Base-by-base conservation (phyloP, 768 basidiomycete genomes). In the Daedaleopsis sinensis region DNA sequence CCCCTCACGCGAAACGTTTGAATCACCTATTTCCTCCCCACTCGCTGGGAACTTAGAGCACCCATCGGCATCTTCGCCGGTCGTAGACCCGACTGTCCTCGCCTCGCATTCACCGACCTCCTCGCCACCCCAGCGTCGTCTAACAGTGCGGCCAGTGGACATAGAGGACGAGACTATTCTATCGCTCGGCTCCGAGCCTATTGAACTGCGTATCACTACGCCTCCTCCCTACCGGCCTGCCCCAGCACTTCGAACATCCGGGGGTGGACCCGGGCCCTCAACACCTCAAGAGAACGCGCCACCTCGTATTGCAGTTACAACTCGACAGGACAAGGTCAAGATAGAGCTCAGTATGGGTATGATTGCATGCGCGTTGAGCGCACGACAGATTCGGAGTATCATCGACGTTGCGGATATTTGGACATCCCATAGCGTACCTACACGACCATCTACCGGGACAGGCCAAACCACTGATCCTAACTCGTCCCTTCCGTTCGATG, bases 131-230 rank as follows among this genome's bases (percentile, higher is more conserved):
- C 38, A 42, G 16, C 63, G 44, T 32, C 53, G 55, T 9, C 38
- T 65, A n/a, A 24, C 24, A 1, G 16, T 57, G 3, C 23, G 42
- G 2, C 49, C 52, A 0, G 43, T 43, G 1, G 71, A 72, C 12
- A 57, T 69, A 3, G 68, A 67, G 35, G 82, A 82, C 36, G 81
- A 86, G 52, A 73, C 74, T 9, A 64, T 94, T 10, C 57, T 91
- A 15, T 88, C 87, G 7, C 80, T 92, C 55, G 86, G 88, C 18
- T 70, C 79, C 15, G 83, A 87, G 35, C 85, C 91, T 19, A 78
- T 93, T 52, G 70, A 82, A 3, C 62, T 92, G 49, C 77, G 78
- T 47, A 71, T 93, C 19, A 74, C 73, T 37, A 88, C 84, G 0
- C 82, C 84, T 49, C 60, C 84, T 47, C 62, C 57, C 39, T 65